Evolutionary conservation across 2,329 filamentous ascomycete species (phyloP), one percentile per base, ranked within the genome.

Genomic region (Fusarium sp.): DNA sequence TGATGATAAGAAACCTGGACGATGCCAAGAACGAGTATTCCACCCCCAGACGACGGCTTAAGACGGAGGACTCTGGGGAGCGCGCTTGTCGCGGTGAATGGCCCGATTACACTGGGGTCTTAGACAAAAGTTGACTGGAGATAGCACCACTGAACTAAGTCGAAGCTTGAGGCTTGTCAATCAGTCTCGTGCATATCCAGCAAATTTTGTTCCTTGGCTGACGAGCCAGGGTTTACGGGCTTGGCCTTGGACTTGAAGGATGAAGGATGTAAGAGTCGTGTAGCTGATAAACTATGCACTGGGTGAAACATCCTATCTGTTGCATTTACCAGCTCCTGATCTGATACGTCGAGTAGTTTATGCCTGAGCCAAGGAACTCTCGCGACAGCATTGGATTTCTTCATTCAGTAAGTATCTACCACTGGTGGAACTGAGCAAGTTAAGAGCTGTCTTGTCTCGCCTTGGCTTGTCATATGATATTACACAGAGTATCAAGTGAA

Each of bases 71-170:
- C 55, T 73, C 65, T 76, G 73, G 73, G 73, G 72, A 69, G 56
- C 63, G 73, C 73, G 74, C 73, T 76, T 76, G 73, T 76, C 73
- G 74, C 73, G 74, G 59, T 64, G 68, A 57, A 64, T 75, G 73
- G 70, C 50, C 63, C 55, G 60, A 71, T 64, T 61, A 72, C 25
- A 66, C 62, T 60, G 68, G 62, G 66, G 51, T 61, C 40, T 55
- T 65, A 57, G 43, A 46, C 63, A 60, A 67, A 69, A 59, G 34
- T 55, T 55, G 59, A 40, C 69, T 66, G 62, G 58, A 54, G 60
- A 63, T 66, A 66, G 54, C 32, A 66, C 57, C 55, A 57, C 61
- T 42, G 38, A 62, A 53, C 50, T 52, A 25, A 52, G 50, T 47
- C 45, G 54, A 57, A 66, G 25, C 38, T 34, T 44, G 38, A 45